These are phyloP conservation scores for Sclerotinia borealis DNA, from an alignment of 2,329 filamentous ascomycete genomes.

Conservation along the genomic window DNA sequence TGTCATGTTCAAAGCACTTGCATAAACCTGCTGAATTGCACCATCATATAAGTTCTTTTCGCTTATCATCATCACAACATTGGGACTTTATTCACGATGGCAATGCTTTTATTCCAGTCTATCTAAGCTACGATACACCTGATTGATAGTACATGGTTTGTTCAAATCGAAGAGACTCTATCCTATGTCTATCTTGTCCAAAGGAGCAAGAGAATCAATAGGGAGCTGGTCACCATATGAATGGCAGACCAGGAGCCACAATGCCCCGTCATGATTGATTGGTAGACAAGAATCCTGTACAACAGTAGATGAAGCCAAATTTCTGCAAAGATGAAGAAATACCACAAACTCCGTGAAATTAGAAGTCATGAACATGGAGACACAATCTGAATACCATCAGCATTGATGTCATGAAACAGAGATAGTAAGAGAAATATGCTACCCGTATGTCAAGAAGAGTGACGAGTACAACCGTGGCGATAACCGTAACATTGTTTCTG, in stretches of 20 bases:
- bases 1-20: neutral
- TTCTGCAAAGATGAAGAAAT: conserved; percentile 11
- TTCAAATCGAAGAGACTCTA: conserved; percentile 10
- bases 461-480: neutral
- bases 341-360: conserved; percentile 3
- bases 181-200: conserved; percentile 18
- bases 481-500: neutral
- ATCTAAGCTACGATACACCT: conserved; percentile 12
- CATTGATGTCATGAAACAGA: neutral
- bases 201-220: conserved; percentile 17
- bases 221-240: conserved; percentile 4
- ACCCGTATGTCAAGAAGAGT: neutral
- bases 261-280: conserved; percentile 10
- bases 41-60: neutral
- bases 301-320: conserved; percentile 12
- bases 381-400: neutral
- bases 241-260: conserved; percentile 7
- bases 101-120: conserved; percentile 5
- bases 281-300: conserved; percentile 11
- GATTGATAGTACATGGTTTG: conserved; percentile 12
- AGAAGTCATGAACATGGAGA: conserved; percentile 2
- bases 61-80: neutral
- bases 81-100: neutral
- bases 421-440: neutral
- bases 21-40: neutral